These are phyloP conservation scores for Epichloe sylvatica DNA, from an alignment of 2,329 filamentous ascomycete genomes.

Conservation along the genomic window DNA sequence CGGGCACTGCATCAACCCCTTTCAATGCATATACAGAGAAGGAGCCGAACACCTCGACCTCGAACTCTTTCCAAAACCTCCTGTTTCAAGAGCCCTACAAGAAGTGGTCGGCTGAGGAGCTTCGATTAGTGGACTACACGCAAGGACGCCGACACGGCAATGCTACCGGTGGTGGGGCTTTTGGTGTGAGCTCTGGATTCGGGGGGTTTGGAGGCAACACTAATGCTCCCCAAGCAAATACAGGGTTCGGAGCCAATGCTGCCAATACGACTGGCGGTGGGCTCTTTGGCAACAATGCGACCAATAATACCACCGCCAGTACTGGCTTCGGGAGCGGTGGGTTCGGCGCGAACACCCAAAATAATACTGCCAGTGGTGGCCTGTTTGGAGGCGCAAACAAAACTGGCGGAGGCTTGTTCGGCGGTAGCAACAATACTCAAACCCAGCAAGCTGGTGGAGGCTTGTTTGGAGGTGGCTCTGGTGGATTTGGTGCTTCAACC, in stretches of 20 bases:
- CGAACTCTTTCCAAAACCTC: constrained; percentile 64
- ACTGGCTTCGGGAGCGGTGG: constrained; percentile 17
- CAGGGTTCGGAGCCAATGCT: constrained; percentile 32
- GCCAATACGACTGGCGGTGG: constrained; percentile 22
- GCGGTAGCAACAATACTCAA: constrained; percentile 11
- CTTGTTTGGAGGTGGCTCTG: constrained; percentile 16
- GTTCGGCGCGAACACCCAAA: constrained; percentile 26
- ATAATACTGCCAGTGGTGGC: constrained; percentile 18
- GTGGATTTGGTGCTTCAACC: constrained; percentile 25
- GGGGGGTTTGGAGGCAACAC: constrained; percentile 36
- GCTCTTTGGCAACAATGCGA: constrained; percentile 23
- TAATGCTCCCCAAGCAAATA: constrained; percentile 13
- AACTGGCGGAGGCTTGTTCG: constrained; percentile 14
- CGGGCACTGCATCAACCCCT: constrained; percentile 55
- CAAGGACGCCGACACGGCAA: constrained; percentile 78
- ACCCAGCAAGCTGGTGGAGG: constrained; percentile 10
- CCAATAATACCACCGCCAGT: constrained; percentile 16
- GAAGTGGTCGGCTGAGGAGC: constrained; percentile 81
- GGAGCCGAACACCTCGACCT: constrained; percentile 41
- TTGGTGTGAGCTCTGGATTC: constrained; percentile 49
- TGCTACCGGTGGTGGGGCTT: constrained; percentile 68
- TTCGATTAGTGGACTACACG: constrained; percentile 74
- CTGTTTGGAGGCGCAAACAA: constrained; percentile 24
- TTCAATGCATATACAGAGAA: constrained; percentile 63
- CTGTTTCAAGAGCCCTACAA: constrained; percentile 67